These are phyloP conservation scores for Lactifluus echinatus DNA, from an alignment of 768 basidiomycete species.

Conservation along the genomic window DNA sequence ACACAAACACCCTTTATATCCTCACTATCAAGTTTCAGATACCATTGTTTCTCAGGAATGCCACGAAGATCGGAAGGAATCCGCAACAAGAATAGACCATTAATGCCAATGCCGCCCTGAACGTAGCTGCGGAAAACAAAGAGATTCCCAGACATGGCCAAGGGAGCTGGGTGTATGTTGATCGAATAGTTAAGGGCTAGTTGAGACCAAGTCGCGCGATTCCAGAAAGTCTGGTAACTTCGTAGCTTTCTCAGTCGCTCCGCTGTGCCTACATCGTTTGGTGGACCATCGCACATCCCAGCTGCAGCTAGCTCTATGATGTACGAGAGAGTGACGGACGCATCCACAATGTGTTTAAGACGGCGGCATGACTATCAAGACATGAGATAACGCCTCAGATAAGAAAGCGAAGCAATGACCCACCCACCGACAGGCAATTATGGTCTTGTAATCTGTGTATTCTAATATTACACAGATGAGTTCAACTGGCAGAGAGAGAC, in stretches of 20 bases:
- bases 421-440: no score
- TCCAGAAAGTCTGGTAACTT: not conserved
- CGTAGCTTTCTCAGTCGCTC: not conserved
- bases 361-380: slow-evolving; percentile 5
- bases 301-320: not conserved
- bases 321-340: not conserved
- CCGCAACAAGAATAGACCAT: not conserved
- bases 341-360: not conserved
- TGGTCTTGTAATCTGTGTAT: no score
- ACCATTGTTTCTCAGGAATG: not conserved
- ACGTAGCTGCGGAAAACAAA: not conserved
- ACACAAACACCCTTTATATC: not conserved
- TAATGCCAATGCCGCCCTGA: not conserved
- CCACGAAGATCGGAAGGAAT: slow-evolving; percentile 4
- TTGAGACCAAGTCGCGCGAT: not conserved
- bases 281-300: slow-evolving; percentile 1
- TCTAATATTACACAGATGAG: no score
- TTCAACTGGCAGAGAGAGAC: no score
- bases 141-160: not conserved
- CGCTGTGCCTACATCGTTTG: not conserved
- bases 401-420: no score
- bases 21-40: not conserved
- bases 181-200: not conserved
- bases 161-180: not conserved
- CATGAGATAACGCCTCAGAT: no score